Evolutionary conservation across 1,139 yeast genomes (phyloP), one percentile per base, ranked within the genome.

Genomic region (Geotrichum australiense): DNA sequence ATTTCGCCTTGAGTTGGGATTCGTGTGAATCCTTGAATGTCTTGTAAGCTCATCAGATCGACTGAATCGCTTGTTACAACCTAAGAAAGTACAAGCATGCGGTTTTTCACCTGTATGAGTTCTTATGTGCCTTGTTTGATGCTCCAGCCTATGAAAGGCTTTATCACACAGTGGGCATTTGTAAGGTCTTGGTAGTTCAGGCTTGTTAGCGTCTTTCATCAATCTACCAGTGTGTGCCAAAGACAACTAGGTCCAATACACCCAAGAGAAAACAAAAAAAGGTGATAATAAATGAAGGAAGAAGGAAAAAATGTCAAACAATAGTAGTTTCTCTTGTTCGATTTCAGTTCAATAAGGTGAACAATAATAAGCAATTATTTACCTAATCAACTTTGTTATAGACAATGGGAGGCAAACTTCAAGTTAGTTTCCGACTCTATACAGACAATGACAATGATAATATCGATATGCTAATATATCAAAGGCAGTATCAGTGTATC

Each of bases 41-140:
- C 97, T 71, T 24, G 96, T 89, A 48, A 89, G 69, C 64, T 89
- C 97, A 61, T 89, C 97, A 37, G 87, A 77, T 46, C 97, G 70
- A 41, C 91, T 78, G 57, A 89, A 89, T 47, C 83, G 74, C 63
- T 89, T 89, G 46, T 74, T 68, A 62, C 97, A 89, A 1, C 94
- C 94, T 0, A 94, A 94, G 54, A 75, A 86, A 5, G 81, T 73
- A 62, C 97, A 89, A 36, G 77, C 78, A 57, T 87, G 96, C 18
- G 96, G 96, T 59, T 86, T 84, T 58, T 87, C 96, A 26, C 97
- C 97, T 0, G 97, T 89, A 59, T 89, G 97, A 5, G 96, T 89
- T 48, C 96, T 69, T 41, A 89, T 83, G 59, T 89, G 97, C 54
- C 97, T 75, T 14, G 96, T 87, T 59, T 86, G 95, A 62, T 89